These are phyloP conservation scores for Aspergillus fumigatus DNA, from an alignment of 2,329 filamentous ascomycete species.

Conservation along the genomic window DNA sequence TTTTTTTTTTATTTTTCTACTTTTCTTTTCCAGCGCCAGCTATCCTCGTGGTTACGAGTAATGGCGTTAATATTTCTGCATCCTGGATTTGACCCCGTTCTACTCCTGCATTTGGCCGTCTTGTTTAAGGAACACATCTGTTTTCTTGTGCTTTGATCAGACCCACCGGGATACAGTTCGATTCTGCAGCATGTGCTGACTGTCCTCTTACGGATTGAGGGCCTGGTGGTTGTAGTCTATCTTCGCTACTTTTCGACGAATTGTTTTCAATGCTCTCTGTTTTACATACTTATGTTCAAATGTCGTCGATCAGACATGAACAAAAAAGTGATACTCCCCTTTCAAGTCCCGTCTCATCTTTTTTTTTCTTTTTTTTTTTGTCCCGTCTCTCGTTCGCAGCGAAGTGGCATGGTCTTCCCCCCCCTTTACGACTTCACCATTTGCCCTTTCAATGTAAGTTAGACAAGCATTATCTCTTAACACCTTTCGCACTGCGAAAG, in stretches of 20 bases:
- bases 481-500: background rate
- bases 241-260: background rate
- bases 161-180: slow-evolving; percentile 4
- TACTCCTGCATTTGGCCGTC: slow-evolving; percentile 23
- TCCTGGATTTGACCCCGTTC: slow-evolving; percentile 18
- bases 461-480: background rate
- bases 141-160: slow-evolving; percentile 11
- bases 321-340: background rate
- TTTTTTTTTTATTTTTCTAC: slow-evolving; percentile 14
- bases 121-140: slow-evolving; percentile 17
- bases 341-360: background rate
- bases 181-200: background rate
- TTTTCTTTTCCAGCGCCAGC: slow-evolving; percentile 3
- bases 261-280: background rate
- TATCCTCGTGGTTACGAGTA: slow-evolving; percentile 8
- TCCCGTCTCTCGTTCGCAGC: background rate
- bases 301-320: background rate
- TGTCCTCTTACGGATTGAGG: background rate
- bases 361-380: background rate
- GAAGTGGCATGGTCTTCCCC: background rate
- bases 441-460: background rate
- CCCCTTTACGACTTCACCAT: background rate
- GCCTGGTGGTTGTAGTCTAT: background rate
- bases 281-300: background rate
- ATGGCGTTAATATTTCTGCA: slow-evolving; percentile 27